Evolutionary conservation across 116 monocot genomes (phyloP), one percentile per base, ranked within the genome.

Genomic region (Posidonia oceanica): DNA sequence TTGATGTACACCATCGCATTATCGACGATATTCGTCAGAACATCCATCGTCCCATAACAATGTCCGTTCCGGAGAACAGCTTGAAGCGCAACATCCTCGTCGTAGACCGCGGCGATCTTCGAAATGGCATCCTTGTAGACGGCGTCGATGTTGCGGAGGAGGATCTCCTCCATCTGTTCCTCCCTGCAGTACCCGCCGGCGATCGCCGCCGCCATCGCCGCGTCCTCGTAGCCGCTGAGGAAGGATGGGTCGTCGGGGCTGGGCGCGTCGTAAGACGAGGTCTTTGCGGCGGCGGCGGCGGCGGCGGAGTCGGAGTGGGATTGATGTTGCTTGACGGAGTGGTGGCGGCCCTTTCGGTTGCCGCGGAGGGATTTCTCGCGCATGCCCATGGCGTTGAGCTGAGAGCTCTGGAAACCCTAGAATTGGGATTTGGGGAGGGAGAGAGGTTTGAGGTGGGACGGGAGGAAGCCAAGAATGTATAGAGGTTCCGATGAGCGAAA

Each of bases 1-100:
- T 76, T 80, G 71, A 89, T 80, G 76, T 76, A 78, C 36, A 75
- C 52, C 38, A 84, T 21, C 55, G 94, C 72, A 63, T 91, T 88
- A 61, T 85, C 75, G 72, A 96, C 59, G 64, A 96, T 82, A 70
- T 96, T 91, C 52, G 88, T 81, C 17, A 88, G 68, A 29, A 75
- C 83, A 42, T 96, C 96, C 75, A 79, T 75, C 40, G 83, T 69
- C n/a, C 94, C 94, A 72, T 82, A 87, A 82, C 87, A 94, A 75
- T 87, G 87, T 53, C 94, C 94, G 68, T 67, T 77, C 61, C 76
- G 70, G 39, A 94, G 83, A 58, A 94, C 65, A 15, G 90, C 81
- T 15, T 76, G 79, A 39, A 87, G 75, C 39, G 90, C 90, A 37
- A 71, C 22, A 52, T 73, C 63, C n/a, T 90, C 84, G 20, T 75